Conservation (phyloP, 2,329 filamentous ascomycete genomes). For the Monilinia fructicola region DNA sequence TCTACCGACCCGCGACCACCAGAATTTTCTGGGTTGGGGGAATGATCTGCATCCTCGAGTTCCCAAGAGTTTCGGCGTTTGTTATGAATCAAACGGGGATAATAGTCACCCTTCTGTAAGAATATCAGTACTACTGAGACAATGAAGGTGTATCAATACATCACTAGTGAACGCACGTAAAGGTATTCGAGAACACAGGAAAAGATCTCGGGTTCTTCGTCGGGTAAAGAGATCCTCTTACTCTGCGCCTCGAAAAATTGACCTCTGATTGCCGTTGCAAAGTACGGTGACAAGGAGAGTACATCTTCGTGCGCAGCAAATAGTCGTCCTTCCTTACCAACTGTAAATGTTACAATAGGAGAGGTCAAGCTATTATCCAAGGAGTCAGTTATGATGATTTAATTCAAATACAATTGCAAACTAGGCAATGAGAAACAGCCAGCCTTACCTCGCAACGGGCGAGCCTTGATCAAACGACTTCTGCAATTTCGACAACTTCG, state of each 20-base stretch:
- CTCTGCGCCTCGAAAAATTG: constrained; percentile 73
- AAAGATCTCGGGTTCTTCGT: constrained; percentile 87
- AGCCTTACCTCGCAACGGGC: constrained; percentile 48
- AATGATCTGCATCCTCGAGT: constrained; percentile 69
- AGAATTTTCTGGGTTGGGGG: constrained; percentile 55
- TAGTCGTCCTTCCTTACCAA: constrained; percentile 80
- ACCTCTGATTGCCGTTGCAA: constrained; percentile 68
- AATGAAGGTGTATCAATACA: neutral
- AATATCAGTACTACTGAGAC: constrained; percentile 8
- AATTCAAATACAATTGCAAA: neutral
- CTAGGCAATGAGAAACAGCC: constrained; percentile 21
- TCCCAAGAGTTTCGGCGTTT: constrained; percentile 85
- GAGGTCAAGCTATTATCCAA: constrained; percentile 46
- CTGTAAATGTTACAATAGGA: constrained; percentile 82
- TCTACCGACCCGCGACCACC: constrained; percentile 64
- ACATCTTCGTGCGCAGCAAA: constrained; percentile 96
- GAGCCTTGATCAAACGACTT: constrained; percentile 68
- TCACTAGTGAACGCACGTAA: constrained; percentile 52
- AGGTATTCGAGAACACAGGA: constrained; percentile 93
- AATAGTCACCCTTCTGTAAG: constrained; percentile 47
- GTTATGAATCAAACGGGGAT: constrained; percentile 83
- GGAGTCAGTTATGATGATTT: constrained; percentile 24
- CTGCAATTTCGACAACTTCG: constrained; percentile 82
- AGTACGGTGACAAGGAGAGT: constrained; percentile 81
- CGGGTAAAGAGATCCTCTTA: constrained; percentile 72